Percentiles rank a stretch among this genome's conserved stretches.
Conservation (phyloP, 176 grass and related monocot genomes). For the Aegilops sharonensis region DNA sequence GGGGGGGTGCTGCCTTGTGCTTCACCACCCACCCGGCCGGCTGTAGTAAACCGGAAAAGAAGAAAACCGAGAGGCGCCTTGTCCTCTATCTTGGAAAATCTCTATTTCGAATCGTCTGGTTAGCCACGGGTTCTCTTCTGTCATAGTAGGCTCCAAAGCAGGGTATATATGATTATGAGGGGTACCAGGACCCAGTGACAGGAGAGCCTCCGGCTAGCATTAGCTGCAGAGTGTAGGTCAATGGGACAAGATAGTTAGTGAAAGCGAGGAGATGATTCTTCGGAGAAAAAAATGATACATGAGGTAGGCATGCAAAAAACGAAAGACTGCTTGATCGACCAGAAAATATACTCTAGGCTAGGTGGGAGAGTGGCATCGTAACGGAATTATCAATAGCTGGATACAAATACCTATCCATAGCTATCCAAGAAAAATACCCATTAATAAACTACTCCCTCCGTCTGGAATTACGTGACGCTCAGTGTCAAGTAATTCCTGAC, state of each 20-base stretch:
- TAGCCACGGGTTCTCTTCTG: background rate
- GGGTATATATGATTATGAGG: background rate
- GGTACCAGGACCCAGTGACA: background rate
- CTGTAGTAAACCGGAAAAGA: slow-evolving; percentile 16
- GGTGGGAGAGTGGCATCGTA: background rate
- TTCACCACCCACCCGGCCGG: background rate
- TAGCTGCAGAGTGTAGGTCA: slow-evolving; percentile 30
- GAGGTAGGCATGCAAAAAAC: background rate
- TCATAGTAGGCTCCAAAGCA: slow-evolving; percentile 31
- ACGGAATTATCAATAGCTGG: background rate
- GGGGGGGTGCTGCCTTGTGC: slow-evolving; percentile 18
- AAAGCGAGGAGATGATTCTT: background rate
- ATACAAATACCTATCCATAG: background rate
- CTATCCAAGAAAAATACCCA: background rate
- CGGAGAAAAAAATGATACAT: background rate
- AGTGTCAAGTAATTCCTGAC: too few species aligned
- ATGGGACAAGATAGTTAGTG: background rate
- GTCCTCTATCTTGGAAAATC: background rate
- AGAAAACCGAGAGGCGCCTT: background rate
- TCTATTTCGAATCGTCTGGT: slow-evolving; percentile 5
- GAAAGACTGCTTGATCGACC: background rate
- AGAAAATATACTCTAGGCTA: background rate
- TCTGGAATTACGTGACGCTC: too few species aligned
- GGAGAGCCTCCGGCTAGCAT: background rate
- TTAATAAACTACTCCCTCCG: background rate